phyloP scores from a whole-genome alignment of 176 grass and related monocot genomes.

The Bonia amplexicaulis region DNA sequence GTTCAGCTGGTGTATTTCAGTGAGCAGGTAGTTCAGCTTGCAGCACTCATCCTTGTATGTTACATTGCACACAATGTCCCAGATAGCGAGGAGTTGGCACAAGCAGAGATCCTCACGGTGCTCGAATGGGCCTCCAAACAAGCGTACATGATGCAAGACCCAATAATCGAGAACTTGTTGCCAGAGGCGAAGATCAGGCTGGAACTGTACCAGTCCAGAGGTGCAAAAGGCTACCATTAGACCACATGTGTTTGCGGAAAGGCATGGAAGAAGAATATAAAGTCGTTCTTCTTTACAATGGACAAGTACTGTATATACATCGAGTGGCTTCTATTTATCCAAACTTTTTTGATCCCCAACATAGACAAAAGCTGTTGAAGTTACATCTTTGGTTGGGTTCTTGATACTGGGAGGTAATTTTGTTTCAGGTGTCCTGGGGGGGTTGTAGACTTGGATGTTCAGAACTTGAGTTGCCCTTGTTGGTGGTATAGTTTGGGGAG shows the following conservation, averaged over 20 bases:
- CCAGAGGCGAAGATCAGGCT: constrained; percentile 85
- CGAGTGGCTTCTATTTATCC: constrained; percentile 29
- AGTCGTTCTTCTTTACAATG: constrained; percentile 42
- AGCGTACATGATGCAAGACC: constrained; percentile 77
- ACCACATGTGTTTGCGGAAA: constrained; percentile 28
- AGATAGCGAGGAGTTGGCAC: constrained; percentile 82
- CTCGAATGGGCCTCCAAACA: constrained; percentile 96
- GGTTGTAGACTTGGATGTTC: constrained; percentile 35
- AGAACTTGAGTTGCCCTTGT: constrained; percentile 41
- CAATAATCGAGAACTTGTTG: constrained; percentile 55
- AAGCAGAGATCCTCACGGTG: constrained; percentile 78
- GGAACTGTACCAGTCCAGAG: constrained; percentile 91
- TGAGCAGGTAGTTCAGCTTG: constrained; percentile 79
- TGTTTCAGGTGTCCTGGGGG: constrained; percentile 21
- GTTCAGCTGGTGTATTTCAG: constrained; percentile 94
- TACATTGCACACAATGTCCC: constrained; percentile 84
- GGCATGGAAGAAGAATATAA: constrained; percentile 29
- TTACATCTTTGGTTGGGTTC: constrained; percentile 35
- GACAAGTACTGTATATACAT: constrained; percentile 47
- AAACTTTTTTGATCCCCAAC: constrained; percentile 38
- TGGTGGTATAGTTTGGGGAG: constrained; percentile 50
- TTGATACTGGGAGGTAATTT: constrained; percentile 33
- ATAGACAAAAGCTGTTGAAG: constrained; percentile 23
- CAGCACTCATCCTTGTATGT: constrained; percentile 68
- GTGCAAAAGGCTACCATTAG: constrained; percentile 74